phyloP scores from a whole-genome alignment of 192 early-diverging fungal genomes.

The Coemansia javaensis region DNA sequence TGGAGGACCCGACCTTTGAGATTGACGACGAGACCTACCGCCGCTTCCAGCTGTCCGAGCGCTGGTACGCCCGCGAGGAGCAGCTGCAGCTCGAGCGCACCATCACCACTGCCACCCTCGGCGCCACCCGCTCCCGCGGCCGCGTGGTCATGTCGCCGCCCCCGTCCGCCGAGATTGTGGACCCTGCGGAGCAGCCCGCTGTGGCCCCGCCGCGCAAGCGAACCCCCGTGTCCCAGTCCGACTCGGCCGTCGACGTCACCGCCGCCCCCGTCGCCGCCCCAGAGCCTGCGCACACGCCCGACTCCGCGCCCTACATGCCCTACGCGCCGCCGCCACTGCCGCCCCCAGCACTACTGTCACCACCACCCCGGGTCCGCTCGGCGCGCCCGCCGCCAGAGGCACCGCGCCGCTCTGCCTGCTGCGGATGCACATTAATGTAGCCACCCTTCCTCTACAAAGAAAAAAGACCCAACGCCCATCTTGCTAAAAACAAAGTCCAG shows the following conservation, averaged over 20 bases:
- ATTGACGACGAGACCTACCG: conserved; percentile 45
- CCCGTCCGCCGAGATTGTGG: no score
- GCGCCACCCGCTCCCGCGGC: conserved; percentile 19
- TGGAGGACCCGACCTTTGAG: conserved; percentile 36
- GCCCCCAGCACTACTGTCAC: neutral
- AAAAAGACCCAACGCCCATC: no score
- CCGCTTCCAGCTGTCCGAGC: conserved; percentile 46
- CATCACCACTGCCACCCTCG: conserved; percentile 23
- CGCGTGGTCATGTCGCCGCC: conserved; percentile 2
- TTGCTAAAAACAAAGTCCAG: no score
- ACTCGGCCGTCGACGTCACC: neutral
- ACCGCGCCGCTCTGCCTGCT: conserved; percentile 13
- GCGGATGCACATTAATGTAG: conserved; percentile 41
- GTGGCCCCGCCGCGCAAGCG: no score
- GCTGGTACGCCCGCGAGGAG: conserved; percentile 49
- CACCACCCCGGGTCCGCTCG: neutral
- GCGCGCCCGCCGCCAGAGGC: conserved; percentile 6
- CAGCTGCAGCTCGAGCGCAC: conserved; percentile 27
- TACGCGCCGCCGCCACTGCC: neutral
- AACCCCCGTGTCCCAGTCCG: no score
- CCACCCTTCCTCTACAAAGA: neutral
- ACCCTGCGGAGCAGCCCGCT: no score
- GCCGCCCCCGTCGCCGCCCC: neutral
- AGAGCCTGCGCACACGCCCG: neutral
- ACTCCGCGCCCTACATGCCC: neutral